phyloP scores from a whole-genome alignment of 2,329 filamentous ascomycete species.

The Raffaelea albimanens region DNA sequence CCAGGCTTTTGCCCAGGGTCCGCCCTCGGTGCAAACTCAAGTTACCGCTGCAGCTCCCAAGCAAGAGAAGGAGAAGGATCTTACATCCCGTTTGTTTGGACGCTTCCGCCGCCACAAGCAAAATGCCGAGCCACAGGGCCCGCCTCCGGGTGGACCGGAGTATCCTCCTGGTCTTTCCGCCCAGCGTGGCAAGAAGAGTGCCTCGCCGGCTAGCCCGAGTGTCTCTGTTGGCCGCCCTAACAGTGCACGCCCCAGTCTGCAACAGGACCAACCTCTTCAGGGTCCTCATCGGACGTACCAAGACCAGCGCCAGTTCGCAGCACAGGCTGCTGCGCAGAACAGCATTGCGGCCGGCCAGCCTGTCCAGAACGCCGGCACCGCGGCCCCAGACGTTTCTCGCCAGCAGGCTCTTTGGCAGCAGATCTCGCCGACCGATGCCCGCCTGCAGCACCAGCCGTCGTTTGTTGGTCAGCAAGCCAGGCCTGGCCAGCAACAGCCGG shows the following conservation, averaged over 20 bases:
- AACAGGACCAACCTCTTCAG: constrained; percentile 12
- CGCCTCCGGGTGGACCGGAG: constrained; percentile 17
- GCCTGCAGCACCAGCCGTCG: neutral
- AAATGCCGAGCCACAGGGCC: constrained; percentile 11
- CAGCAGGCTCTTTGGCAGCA: constrained; percentile 9
- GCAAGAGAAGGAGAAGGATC: constrained; percentile 14
- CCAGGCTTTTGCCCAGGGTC: neutral
- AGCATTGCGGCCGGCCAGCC: neutral
- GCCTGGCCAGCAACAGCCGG: neutral
- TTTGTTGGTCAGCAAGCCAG: neutral
- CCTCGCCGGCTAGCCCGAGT: neutral
- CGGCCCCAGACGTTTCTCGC: neutral
- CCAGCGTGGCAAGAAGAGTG: neutral
- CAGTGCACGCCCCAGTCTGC: constrained; percentile 7
- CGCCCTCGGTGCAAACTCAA: neutral
- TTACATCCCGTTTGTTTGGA: constrained; percentile 14
- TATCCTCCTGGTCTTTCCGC: constrained; percentile 8
- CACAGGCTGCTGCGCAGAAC: no score
- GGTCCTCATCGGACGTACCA: constrained; percentile 7
- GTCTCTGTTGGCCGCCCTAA: neutral
- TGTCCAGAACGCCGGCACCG: no score
- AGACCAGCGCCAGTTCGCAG: constrained; percentile 5
- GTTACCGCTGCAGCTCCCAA: no score
- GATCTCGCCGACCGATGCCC: constrained; percentile 5
- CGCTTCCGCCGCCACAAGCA: constrained; percentile 6